Evolutionary conservation across 2,329 filamentous ascomycete species (phyloP).

Genomic region (Apiospora sp.): DNA sequence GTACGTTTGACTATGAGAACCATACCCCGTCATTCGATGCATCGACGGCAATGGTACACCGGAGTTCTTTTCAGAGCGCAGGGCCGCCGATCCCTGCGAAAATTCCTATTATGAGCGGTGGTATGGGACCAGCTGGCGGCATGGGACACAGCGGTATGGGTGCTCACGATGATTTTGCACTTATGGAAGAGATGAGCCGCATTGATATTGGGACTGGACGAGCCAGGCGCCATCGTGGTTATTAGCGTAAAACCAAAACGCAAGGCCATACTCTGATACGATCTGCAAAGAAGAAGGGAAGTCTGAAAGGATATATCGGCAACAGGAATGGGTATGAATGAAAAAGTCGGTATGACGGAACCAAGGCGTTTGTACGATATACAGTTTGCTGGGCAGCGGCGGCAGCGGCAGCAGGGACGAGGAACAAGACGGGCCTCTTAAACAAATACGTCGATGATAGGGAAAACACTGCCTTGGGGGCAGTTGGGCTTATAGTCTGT

Average conservation of each 20-base stretch:
- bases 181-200: conserved; percentile 75
- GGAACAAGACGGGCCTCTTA: not conserved
- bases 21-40: conserved; percentile 50
- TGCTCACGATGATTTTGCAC: conserved; percentile 59
- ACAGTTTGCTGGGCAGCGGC: not conserved
- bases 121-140: conserved; percentile 36
- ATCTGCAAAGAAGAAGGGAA: conserved; percentile 11
- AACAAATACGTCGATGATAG: not conserved
- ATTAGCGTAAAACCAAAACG: conserved; percentile 30
- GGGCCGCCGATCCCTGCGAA: conserved; percentile 75
- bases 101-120: conserved; percentile 62
- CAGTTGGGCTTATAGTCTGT: not conserved
- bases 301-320: not conserved
- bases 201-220: conserved; percentile 72
- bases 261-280: not conserved
- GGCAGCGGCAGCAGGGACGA: not conserved
- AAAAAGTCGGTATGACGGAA: not conserved
- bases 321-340: conserved; percentile 3
- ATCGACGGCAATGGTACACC: conserved; percentile 37
- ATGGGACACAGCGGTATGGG: conserved; percentile 42
- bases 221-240: conserved; percentile 55
- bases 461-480: not conserved
- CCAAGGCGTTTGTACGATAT: not conserved
- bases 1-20: conserved; percentile 65
- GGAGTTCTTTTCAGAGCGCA: conserved; percentile 42